A percentile compares a stretch with the other conserved stretches of the same genome.
phyloP scores from a whole-genome alignment of 2,329 filamentous ascomycete genomes.

The Elsinoe ampelina region DNA sequence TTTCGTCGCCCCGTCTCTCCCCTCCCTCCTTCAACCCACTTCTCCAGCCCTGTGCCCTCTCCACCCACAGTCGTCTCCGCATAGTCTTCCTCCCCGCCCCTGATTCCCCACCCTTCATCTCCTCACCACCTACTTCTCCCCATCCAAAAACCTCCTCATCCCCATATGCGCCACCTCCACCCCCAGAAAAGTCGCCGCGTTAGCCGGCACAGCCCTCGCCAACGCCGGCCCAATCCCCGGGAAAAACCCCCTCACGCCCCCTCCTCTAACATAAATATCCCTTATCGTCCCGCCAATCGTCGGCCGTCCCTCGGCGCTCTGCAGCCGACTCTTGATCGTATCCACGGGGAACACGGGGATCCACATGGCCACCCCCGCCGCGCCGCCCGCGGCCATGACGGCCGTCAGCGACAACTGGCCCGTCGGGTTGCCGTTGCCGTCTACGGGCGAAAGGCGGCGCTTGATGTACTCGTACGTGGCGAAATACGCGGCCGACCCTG shows the following conservation, averaged over 20 bases:
- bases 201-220: slow-evolving; percentile 86
- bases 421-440: slow-evolving; percentile 59
- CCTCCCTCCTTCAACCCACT: no score
- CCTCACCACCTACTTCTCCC: slow-evolving; percentile 3
- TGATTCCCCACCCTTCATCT: no score
- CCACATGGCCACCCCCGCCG: slow-evolving; percentile 96
- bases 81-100: no score
- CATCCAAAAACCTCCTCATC: slow-evolving; percentile 65
- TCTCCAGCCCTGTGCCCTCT: no score
- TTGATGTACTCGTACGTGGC: slow-evolving; percentile 96
- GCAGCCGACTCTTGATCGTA: slow-evolving; percentile 87
- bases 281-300: slow-evolving; percentile 71
- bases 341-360: slow-evolving; percentile 97
- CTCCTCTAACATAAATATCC: slow-evolving; percentile 69
- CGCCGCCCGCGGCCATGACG: slow-evolving; percentile 77
- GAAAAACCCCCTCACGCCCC: slow-evolving; percentile 84
- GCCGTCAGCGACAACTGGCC: slow-evolving; percentile 74
- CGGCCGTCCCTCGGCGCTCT: slow-evolving; percentile 79
- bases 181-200: slow-evolving; percentile 87
- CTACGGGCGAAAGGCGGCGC: slow-evolving; percentile 71
- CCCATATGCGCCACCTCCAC: slow-evolving; percentile 76
- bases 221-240: slow-evolving; percentile 90
- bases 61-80: no score
- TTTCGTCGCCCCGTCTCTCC: no score
- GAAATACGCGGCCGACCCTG: slow-evolving; percentile 90